Percentiles rank a stretch among this genome's conserved stretches.
Evolutionary conservation across 805 yeast species (phyloP).

Genomic region (Wickerhamomyces chambardii): DNA sequence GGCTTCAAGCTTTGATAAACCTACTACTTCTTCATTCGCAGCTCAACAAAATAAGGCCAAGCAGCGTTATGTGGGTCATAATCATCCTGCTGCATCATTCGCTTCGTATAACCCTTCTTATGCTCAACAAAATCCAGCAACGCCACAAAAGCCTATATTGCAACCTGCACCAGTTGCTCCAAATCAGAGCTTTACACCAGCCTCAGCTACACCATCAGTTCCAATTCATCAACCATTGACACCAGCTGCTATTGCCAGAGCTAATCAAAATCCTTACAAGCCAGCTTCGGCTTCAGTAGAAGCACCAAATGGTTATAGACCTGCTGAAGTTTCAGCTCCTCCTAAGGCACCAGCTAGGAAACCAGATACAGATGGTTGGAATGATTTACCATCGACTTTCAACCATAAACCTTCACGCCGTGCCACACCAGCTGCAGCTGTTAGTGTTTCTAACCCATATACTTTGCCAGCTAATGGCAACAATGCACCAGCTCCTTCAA

Average conservation of each 20-base stretch:
- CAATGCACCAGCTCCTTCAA: slow-evolving; percentile 12
- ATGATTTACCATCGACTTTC: slow-evolving; percentile 53
- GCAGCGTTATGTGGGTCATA: neutral
- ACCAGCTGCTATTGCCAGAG: neutral
- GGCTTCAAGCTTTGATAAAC: slow-evolving; percentile 41
- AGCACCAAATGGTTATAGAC: slow-evolving; percentile 14
- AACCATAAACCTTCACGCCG: slow-evolving; percentile 21
- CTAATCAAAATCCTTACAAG: slow-evolving; percentile 2
- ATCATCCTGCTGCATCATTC: slow-evolving; percentile 2
- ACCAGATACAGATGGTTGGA: slow-evolving; percentile 60
- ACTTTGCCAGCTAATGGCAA: slow-evolving; percentile 15
- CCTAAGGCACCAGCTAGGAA: slow-evolving; percentile 22
- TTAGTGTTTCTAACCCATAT: slow-evolving; percentile 12
- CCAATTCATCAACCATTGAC: neutral
- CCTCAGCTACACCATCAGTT: neutral
- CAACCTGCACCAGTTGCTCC: slow-evolving; percentile 9
- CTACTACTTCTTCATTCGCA: slow-evolving; percentile 5
- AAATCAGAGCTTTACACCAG: slow-evolving; percentile 3
- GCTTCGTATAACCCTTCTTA: slow-evolving; percentile 2
- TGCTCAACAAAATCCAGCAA: slow-evolving; percentile 7
- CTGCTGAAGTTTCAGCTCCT: slow-evolving; percentile 14
- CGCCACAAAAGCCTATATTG: no score
- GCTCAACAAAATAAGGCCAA: slow-evolving; percentile 2
- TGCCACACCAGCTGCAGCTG: slow-evolving; percentile 36
- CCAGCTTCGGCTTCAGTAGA: slow-evolving; percentile 1